Evolutionary conservation across 148 eudicot species (phyloP), one percentile per base, ranked within the genome.

Genomic region (Persicaria maculosa): DNA sequence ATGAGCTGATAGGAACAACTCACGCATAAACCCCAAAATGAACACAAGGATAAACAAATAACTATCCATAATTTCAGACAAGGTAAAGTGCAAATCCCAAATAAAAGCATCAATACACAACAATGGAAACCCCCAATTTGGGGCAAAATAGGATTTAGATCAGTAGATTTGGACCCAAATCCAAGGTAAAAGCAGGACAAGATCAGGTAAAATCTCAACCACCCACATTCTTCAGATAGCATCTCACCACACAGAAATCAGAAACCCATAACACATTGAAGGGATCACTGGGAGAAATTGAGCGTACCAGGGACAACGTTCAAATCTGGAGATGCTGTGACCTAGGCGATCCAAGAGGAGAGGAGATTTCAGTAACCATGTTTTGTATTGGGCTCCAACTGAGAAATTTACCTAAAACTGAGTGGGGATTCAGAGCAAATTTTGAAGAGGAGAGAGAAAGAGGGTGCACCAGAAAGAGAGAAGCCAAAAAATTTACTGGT

Each of bases 101-200:
- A 22, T 73, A 52, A 17, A 58, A 74, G 14, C 16, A 69, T 70
- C 50, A 48, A 62, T 1, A 43, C 9, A 52, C n/a, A 10, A 44
- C 40, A 48, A 46, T 72, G 74, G 11, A 50, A 71, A 64, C 46
- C 69, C 12, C 69, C 75, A 46, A 16, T 25, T 72, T 69, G 47
- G 64, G 64, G 22, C 72, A 75, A n/a, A 47, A 48, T 17, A 36
- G 11, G 22, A 72, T 50, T 50, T 47, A 46, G 65, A 74, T 68
- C 6, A 36, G 16, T 76, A 85, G 85, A 86, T 83, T 83, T 80
- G 71, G 74, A 74, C 74, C 74, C 61, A 78, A 81, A 74, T 78
- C 83, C 9, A 58, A 76, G 73, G 77, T 65, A 78, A 72, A 65
- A 25, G 7, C 1, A 67, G 70, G 71, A 73, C 44, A 25, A 81